Base-by-base conservation (phyloP, 2,329 filamentous ascomycete species). In the Neonectria magnoliae region DNA sequence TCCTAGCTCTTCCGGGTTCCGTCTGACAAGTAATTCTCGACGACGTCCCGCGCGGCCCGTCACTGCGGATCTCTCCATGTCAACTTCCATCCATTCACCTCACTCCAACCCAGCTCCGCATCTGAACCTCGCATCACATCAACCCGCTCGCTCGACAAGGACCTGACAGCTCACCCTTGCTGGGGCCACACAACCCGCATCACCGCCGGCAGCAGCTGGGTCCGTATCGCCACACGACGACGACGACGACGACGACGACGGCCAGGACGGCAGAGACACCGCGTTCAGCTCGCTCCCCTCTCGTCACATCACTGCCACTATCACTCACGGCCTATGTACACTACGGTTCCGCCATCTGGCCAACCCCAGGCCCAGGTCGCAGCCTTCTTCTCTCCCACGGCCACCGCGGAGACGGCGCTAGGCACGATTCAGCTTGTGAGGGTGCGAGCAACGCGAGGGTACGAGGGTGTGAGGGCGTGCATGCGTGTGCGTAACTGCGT, bases 401-500 rank as follows among this genome's bases (percentile, higher is more conserved):
- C 51, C n/a, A 59, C 33, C 33, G 33, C 41, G 54, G 22, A 50
- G 41, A 33, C 52, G 22, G 36, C 42, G 54, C 50, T 45, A 60
- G 60, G 13, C 31, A 51, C 57, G 64, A 60, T 63, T 50, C 47
- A 57, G 25, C 47, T 41, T 33, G 13, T 22, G 22, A 13, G 36
- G 36, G 25, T 41, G 13, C 29, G 14, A 13, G 27, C n/a, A 41
- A 9, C n/a, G 13, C 29, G 22, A 13, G 36, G 36, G 27, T 54
- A 54, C 25, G 47, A 58, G 38, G 55, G 41, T 47, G 54, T 48
- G 51, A 55, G 54, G 48, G 22, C 16, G 45, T 52, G 25, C n/a
- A 22, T 63, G 61, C 42, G 38, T 64, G 33, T 69, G 62, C 68
- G 64, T 56, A 68, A 62, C 70, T 73, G 71, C 68, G 61, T 73